phyloP scores from a whole-genome alignment of 148 eudicot genomes.

The Spergularia bocconei region DNA sequence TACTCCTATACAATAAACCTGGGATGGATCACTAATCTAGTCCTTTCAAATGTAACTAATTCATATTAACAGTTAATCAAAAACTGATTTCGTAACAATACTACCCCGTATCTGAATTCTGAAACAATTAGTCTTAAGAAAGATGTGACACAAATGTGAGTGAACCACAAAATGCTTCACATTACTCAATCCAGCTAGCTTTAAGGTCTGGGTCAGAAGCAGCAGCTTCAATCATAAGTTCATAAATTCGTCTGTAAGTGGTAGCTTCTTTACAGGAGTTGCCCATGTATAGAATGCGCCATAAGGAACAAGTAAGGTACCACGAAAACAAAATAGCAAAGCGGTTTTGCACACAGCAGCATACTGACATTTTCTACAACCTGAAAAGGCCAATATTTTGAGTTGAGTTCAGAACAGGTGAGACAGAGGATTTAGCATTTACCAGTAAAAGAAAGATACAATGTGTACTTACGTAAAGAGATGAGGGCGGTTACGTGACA shows the following conservation, averaged over 20 bases:
- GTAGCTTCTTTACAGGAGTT: conserved; percentile 4
- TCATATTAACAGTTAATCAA: no score
- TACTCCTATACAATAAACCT: no score
- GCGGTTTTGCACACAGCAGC: not conserved
- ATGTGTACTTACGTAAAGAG: conserved; percentile 64
- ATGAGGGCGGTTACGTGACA: conserved; percentile 65
- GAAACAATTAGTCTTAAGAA: not conserved
- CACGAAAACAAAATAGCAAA: not conserved
- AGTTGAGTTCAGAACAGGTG: not conserved
- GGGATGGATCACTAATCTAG: no score
- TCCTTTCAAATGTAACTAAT: no score
- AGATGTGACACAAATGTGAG: not conserved
- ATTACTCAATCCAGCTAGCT: not conserved
- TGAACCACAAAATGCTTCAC: not conserved
- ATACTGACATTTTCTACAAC: conserved; percentile 18
- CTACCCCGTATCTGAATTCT: no score
- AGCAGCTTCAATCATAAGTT: not conserved
- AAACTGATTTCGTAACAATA: no score
- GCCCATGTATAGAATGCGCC: not conserved
- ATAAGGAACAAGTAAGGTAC: not conserved
- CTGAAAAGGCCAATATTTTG: conserved; percentile 16
- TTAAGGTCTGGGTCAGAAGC: not conserved
- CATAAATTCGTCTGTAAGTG: not conserved
- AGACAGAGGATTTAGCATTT: not conserved
- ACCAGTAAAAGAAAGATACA: not conserved